These are phyloP conservation scores for Trifolium dubium DNA, from an alignment of 306 rosid species.

Conservation along the genomic window DNA sequence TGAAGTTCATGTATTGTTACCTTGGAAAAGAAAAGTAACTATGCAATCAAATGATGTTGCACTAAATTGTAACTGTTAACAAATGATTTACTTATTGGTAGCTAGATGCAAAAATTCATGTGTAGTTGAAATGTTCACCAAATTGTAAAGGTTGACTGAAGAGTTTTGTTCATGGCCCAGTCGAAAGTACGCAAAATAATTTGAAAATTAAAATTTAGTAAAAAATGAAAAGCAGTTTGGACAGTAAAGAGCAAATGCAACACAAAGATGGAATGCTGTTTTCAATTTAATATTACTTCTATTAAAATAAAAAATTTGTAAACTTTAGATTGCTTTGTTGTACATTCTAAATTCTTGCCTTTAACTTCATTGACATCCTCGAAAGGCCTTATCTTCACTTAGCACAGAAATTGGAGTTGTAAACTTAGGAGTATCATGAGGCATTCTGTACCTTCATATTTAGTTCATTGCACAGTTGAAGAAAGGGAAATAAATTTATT, in stretches of 20 bases:
- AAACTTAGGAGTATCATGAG: conserved; percentile 26
- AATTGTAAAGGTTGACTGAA: conserved; percentile 3
- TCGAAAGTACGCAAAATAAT: conserved; percentile 8
- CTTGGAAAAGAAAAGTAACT: conserved; percentile 23
- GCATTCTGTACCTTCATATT: conserved; percentile 17
- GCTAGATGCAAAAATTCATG: not conserved
- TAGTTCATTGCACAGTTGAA: conserved; percentile 31
- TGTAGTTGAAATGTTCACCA: not conserved
- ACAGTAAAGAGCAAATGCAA: conserved; percentile 16
- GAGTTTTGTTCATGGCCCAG: conserved; percentile 11
- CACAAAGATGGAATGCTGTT: conserved; percentile 22
- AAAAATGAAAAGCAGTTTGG: not conserved
- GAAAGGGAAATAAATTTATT: conserved; percentile 12
- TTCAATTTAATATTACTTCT: too few relatives aligned
- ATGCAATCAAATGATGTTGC: conserved; percentile 6
- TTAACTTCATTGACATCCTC: not conserved
- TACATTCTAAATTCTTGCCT: not conserved
- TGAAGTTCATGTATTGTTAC: conserved; percentile 19
- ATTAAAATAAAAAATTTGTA: too few relatives aligned
- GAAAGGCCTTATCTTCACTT: not conserved
- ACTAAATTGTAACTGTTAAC: conserved; percentile 23
- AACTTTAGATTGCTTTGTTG: not conserved
- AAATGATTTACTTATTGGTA: not conserved
- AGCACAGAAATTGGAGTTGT: conserved; percentile 5
- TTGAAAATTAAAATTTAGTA: conserved; percentile 4